Evolutionary conservation across 1,284 basidiomycete genomes (phyloP), one percentile per base, ranked within the genome.

Genomic region (Melampsora americana): DNA sequence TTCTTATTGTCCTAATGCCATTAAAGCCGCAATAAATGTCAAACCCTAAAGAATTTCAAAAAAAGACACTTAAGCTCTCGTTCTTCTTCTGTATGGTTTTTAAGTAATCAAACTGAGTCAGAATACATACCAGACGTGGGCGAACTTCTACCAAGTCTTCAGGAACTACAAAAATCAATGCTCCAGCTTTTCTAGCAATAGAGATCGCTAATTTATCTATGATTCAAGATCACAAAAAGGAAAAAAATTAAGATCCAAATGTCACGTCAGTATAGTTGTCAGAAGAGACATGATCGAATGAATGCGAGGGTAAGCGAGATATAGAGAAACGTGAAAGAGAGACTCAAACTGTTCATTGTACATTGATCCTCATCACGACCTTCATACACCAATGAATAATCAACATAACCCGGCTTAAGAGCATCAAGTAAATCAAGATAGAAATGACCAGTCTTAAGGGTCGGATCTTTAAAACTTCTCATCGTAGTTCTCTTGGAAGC

Each of bases 111-210:
- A 32, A 26, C 16, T 16, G 2, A 18, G 26, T 5, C 44, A n/a
- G 4, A 4, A 23, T 14, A 30, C 72, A 20, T 50, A 75, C 65
- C 53, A 75, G 59, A 39, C 65, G 72, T 16, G 72, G 69, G 42
- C 60, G 18, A 67, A 69, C 56, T 77, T 82, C 82, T 11, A 85
- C 82, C 70, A 85, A 83, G 75, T 85, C 95, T 83, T 99, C 96
- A 0, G 95, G 94, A 0, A 99, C 95, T 78, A 99, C 86, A 87
- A 98, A 98, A 82, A 99, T 98, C 80, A 98, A 85, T 3, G 93
- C 93, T 73, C 94, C 93, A 88, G 96, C 89, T 88, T 99, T 99
- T 82, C 95, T 88, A 26, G 95, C 95, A 80, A 99, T 97, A 5
- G 93, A 95, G 81, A 99, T 99, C 20, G 94, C 96, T 78, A 99